Evolutionary conservation across 805 yeast species (phyloP).

Genomic region (Huiozyma naganishii): DNA sequence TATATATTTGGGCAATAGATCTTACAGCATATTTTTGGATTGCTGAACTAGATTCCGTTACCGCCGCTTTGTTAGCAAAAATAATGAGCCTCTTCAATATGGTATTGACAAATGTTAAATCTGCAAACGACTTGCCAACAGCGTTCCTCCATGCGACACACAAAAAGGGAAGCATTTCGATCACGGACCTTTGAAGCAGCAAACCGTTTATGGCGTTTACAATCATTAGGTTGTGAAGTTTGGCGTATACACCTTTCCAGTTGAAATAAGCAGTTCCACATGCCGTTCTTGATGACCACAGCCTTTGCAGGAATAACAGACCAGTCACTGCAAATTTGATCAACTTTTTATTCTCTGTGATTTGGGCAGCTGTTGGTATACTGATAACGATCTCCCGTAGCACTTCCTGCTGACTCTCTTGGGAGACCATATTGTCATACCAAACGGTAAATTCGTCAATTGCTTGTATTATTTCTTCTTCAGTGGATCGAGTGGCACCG

Average conservation of each 20-base stretch:
- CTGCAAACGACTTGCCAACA: background rate
- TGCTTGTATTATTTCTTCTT: conserved; percentile 33
- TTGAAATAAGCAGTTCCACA: conserved; percentile 2
- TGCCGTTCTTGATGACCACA: conserved; percentile 5
- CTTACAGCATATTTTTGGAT: conserved; percentile 9
- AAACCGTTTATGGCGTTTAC: conserved; percentile 1
- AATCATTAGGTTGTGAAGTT: conserved; percentile 5
- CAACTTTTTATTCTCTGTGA: conserved; percentile 23
- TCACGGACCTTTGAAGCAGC: conserved; percentile 1
- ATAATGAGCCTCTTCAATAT: conserved; percentile 7
- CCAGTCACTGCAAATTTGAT: conserved; percentile 18
- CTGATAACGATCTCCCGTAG: conserved; percentile 3
- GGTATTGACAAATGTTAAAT: conserved; percentile 3
- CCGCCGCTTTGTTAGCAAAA: conserved; percentile 1
- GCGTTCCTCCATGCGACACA: conserved; percentile 6
- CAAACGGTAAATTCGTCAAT: conserved; percentile 30
- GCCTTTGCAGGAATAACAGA: conserved; percentile 4
- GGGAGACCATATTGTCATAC: conserved; percentile 11
- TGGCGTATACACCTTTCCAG: conserved; percentile 7
- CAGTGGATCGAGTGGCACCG: conserved; percentile 48
- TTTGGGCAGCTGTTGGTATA: conserved; percentile 5
- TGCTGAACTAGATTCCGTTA: background rate
- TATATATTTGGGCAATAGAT: conserved; percentile 13
- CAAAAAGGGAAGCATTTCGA: conserved; percentile 36
- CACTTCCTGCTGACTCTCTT: conserved; percentile 2